Evolutionary conservation across 108 stramenopile species (phyloP).

Genomic region (Pseudonitzschia delicatissima): DNA sequence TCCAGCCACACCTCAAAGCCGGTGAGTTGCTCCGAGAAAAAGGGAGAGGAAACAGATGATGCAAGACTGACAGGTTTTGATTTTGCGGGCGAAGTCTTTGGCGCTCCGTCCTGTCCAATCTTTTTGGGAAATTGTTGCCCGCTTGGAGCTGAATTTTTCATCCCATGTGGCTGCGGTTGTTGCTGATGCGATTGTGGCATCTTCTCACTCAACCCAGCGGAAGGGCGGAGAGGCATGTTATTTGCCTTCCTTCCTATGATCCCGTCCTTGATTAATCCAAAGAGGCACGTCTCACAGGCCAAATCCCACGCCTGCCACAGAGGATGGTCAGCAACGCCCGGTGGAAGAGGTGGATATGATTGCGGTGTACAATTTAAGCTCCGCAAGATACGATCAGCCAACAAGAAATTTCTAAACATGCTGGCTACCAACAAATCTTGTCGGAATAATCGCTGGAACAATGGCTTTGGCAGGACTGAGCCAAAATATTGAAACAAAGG

Average conservation of each 20-base stretch:
- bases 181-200: too few relatives aligned
- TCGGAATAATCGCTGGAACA: constrained; percentile 97
- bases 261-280: constrained; percentile 74
- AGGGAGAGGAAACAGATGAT: constrained; percentile 64
- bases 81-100: background rate
- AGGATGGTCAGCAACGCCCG: constrained; percentile 91
- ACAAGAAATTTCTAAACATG: constrained; percentile 98
- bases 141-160: too few relatives aligned
- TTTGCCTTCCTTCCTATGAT: constrained; percentile 19
- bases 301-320: constrained; percentile 99
- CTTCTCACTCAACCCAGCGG: background rate
- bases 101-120: background rate
- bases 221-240: background rate
- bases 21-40: constrained; percentile 96
- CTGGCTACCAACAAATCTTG: constrained; percentile 95
- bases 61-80: background rate
- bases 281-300: constrained; percentile 93
- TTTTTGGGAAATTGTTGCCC: too few relatives aligned
- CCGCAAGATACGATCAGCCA: constrained; percentile 95
- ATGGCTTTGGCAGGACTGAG: constrained; percentile 78
- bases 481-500: background rate
- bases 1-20: constrained; percentile 98
- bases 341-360: constrained; percentile 90
- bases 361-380: constrained; percentile 89
- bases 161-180: background rate